Conservation (phyloP, 1,284 basidiomycete species). For the Paramarasmius palmivorus region DNA sequence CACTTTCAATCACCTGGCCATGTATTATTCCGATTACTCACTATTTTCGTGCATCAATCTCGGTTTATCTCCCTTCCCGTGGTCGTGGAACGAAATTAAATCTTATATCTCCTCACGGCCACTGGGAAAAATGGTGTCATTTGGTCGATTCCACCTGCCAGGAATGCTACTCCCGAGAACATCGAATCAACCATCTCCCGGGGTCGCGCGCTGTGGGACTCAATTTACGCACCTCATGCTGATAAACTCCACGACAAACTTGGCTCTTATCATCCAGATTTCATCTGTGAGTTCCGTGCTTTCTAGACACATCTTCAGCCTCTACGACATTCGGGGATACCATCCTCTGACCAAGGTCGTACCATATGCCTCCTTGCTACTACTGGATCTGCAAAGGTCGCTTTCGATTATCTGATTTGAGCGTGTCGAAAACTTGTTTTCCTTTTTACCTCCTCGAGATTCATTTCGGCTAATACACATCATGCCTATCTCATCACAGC, state of each 20-base stretch:
- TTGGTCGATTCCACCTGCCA: slow-evolving; percentile 29
- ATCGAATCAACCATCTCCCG: slow-evolving; percentile 66
- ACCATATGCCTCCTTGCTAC: slow-evolving; percentile 8
- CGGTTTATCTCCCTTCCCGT: no score
- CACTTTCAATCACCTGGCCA: not conserved
- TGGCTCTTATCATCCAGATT: slow-evolving; percentile 81
- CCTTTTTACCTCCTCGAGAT: not conserved
- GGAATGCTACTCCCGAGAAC: slow-evolving; percentile 62
- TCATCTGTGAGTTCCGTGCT: slow-evolving; percentile 66
- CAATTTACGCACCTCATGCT: slow-evolving; percentile 90
- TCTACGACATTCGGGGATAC: slow-evolving; percentile 1
- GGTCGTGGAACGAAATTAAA: no score
- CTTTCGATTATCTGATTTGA: slow-evolving; percentile 12
- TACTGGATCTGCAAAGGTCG: no score
- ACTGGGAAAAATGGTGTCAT: not conserved
- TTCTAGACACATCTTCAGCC: slow-evolving; percentile 9
- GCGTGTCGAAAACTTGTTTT: slow-evolving; percentile 3
- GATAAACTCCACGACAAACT: slow-evolving; percentile 91
- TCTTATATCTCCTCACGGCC: not conserved
- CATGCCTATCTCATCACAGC: slow-evolving; percentile 42
- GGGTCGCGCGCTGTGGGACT: slow-evolving; percentile 80
- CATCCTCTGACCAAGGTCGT: slow-evolving; percentile 8
- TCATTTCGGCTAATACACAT: slow-evolving; percentile 8
- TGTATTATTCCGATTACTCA: not conserved
- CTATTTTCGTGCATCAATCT: not conserved